Percentiles rank a stretch among this genome's conserved stretches.
These are phyloP conservation scores for Pilatotrama ljubarskyi DNA, from an alignment of 768 basidiomycete genomes.

Conservation along the genomic window DNA sequence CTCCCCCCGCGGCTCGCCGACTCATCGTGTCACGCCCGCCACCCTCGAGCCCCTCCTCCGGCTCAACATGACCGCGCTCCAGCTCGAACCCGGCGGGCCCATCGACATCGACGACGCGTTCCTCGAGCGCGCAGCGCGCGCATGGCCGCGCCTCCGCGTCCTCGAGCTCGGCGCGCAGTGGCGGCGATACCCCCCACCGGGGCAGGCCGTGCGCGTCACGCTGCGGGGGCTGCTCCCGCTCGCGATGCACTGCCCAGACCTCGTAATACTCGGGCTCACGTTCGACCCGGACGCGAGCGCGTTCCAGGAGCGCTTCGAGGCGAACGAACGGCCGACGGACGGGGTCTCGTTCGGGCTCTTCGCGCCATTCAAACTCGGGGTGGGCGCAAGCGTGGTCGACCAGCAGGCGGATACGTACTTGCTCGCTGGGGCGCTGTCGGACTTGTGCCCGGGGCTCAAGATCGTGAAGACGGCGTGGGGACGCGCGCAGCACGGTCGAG, in stretches of 20 bases:
- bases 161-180: slow-evolving; percentile 14
- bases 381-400: neutral
- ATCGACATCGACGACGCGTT: slow-evolving; percentile 15
- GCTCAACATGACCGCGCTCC: slow-evolving; percentile 1
- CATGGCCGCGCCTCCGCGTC: slow-evolving; percentile 12
- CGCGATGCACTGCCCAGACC: slow-evolving; percentile 6
- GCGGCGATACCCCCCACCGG: slow-evolving; percentile 2
- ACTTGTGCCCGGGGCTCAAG: slow-evolving; percentile 10
- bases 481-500: neutral
- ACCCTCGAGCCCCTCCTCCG: slow-evolving; percentile 13
- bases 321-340: neutral
- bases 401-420: neutral
- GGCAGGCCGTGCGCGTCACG: neutral
- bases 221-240: slow-evolving; percentile 17
- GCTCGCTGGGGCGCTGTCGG: slow-evolving; percentile 15
- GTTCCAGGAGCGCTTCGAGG: slow-evolving; percentile 6
- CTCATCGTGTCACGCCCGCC: neutral
- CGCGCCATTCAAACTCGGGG: neutral
- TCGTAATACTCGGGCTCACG: slow-evolving; percentile 7
- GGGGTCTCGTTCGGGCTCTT: neutral
- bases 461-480: slow-evolving; percentile 8
- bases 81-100: slow-evolving; percentile 9
- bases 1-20: too few relatives aligned
- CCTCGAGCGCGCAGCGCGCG: slow-evolving; percentile 9
- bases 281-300: slow-evolving; percentile 10